Conservation (phyloP, 2,329 filamentous ascomycete species). For the Trichoderma gracile region DNA sequence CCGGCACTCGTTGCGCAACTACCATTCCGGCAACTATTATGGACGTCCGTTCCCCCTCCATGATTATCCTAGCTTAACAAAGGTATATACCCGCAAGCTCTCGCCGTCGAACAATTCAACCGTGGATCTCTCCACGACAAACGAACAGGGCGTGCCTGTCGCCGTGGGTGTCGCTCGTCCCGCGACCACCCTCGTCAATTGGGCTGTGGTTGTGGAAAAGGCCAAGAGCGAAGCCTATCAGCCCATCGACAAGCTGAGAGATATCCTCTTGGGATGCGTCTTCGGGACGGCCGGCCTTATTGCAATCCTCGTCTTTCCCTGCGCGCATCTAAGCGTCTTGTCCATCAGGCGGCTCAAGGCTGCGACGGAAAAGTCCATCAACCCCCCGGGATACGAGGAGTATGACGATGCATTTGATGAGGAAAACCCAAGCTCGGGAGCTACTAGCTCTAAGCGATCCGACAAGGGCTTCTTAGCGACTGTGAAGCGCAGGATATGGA, state of each 20-base stretch:
- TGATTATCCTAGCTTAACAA: constrained; percentile 62
- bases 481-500: constrained; percentile 43
- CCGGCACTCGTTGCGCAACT: constrained; percentile 46
- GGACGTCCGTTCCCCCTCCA: constrained; percentile 58
- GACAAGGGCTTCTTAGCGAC: constrained; percentile 45
- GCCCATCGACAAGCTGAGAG: constrained; percentile 73
- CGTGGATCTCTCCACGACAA: constrained; percentile 65
- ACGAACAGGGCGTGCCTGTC: constrained; percentile 69
- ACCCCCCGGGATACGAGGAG: constrained; percentile 61
- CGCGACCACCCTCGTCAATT: constrained; percentile 68
- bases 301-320: constrained; percentile 70
- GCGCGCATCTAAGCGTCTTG: constrained; percentile 77
- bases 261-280: constrained; percentile 79
- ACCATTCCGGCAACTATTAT: constrained; percentile 42
- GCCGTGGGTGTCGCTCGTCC: constrained; percentile 80
- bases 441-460: constrained; percentile 48
- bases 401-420: constrained; percentile 51
- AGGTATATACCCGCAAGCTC: constrained; percentile 56
- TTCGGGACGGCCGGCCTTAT: constrained; percentile 79
- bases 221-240: constrained; percentile 70
- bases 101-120: constrained; percentile 64
- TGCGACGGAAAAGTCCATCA: constrained; percentile 73
- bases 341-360: constrained; percentile 76
- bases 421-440: constrained; percentile 44
- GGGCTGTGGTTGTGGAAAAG: constrained; percentile 82